These are phyloP conservation scores for Chlamydomonas sphaeroides DNA, from an alignment of 139 green algal species.

Conservation along the genomic window DNA sequence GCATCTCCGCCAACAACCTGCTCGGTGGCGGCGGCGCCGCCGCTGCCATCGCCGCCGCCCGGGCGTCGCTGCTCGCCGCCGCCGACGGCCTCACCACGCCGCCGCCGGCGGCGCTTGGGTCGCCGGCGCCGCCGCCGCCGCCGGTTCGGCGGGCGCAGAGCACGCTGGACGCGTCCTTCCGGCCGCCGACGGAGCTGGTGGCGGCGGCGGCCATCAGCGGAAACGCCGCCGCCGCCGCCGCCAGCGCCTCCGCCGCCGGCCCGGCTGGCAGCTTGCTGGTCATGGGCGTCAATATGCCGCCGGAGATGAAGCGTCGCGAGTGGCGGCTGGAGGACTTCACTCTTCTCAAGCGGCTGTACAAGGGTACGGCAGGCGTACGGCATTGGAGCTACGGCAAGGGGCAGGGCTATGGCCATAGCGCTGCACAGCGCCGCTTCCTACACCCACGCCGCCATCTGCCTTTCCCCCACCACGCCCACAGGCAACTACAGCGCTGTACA, in stretches of 20 bases:
- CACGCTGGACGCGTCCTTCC: neutral
- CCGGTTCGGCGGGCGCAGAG: slow-evolving; percentile 19
- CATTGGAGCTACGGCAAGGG: too few species aligned
- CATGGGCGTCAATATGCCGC: neutral
- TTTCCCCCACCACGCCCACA: neutral
- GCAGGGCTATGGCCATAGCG: too few species aligned
- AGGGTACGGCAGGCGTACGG: too few species aligned
- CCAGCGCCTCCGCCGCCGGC: too few species aligned
- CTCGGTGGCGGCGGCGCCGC: neutral
- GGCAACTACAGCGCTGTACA: slow-evolving; percentile 26
- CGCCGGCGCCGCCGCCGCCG: neutral
- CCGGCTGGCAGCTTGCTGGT: slow-evolving; percentile 5
- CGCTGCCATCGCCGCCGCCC: neutral
- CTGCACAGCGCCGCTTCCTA: too few species aligned
- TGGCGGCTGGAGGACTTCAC: slow-evolving; percentile 44
- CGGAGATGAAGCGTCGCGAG: slow-evolving; percentile 21
- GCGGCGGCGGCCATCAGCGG: neutral
- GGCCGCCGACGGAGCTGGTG: neutral
- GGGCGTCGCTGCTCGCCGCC: neutral
- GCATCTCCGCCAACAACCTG: slow-evolving; percentile 14
- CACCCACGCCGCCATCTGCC: neutral
- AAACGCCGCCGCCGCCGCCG: too few species aligned
- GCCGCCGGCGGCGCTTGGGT: neutral
- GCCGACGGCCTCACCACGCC: neutral
- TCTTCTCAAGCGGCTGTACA: slow-evolving; percentile 36